Evolutionary conservation across 345 rosid species (phyloP).

Genomic region (Acer negundo): DNA sequence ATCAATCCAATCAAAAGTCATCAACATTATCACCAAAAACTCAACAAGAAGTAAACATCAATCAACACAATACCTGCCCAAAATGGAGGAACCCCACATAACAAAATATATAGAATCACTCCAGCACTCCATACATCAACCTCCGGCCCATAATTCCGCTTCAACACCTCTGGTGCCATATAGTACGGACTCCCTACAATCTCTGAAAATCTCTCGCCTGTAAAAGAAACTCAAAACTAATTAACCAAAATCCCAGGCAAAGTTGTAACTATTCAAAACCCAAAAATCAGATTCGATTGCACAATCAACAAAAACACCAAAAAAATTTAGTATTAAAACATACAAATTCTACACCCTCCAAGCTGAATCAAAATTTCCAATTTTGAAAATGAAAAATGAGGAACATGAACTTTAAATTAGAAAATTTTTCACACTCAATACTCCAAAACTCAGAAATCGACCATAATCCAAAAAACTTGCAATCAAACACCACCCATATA

Average conservation of each 20-base stretch:
- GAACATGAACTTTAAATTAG: too few relatives aligned
- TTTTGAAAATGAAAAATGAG: too few relatives aligned
- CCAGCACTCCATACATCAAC: conserved; percentile 97
- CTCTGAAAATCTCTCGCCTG: conserved; percentile 82
- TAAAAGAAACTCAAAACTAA: conserved; percentile 9
- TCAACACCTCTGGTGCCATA: conserved; percentile 96
- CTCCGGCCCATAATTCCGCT: conserved; percentile 87
- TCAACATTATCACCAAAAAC: conserved; percentile 6
- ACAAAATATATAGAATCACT: conserved; percentile 80
- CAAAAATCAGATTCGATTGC: not conserved
- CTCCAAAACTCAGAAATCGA: not conserved
- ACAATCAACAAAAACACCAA: not conserved
- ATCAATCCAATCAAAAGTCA: not conserved
- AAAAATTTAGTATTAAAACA: not conserved
- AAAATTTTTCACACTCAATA: too few relatives aligned
- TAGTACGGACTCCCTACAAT: conserved; percentile 98
- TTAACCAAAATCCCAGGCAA: not conserved
- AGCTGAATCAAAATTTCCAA: not conserved
- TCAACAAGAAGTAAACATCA: conserved; percentile 6
- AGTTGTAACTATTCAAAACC: not conserved
- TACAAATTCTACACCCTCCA: not conserved
- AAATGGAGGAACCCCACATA: conserved; percentile 94
- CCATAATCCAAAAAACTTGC: not conserved
- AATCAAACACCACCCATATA: not conserved
- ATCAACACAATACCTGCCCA: conserved; percentile 67